Evolutionary conservation across 2,329 filamentous ascomycete species (phyloP), one percentile per base, ranked within the genome.

Genomic region (Lachnellula occidentalis): DNA sequence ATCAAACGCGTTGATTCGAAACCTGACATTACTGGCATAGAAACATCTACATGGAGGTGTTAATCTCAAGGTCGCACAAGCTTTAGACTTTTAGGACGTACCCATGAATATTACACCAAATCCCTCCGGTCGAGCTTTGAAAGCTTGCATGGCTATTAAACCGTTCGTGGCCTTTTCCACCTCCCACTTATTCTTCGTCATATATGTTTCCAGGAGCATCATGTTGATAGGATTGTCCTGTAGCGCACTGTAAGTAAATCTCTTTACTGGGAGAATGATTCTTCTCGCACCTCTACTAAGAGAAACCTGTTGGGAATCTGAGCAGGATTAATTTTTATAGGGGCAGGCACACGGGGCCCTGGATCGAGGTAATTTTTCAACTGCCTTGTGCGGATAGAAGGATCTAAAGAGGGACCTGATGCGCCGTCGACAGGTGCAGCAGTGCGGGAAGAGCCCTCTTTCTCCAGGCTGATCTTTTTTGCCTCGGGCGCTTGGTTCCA

Each of bases 11-110:
- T 79, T 0, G 74, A 69, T 51, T 76, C 72, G 14, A 77, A 65
- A 0, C 76, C 76, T 53, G 79, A 72, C 68, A 81, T 77, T 6
- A 80, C 68, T 0, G 79, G 79, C 79, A 82, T 82, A 50, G 74
- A 75, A 5, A 81, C 71, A 60, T 81, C 79, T 70, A 63, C 11
- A 61, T 2, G 15, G 12, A 50, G 22, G 43, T 19, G 12, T 74
- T 75, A 31, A 75, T 8, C 17, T 39, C 36, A 1, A 39, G 36
- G 36, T 6, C 3, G 31, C 36, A 24, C 12, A 31, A 19, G 42
- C 55, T 34, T 2, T 31, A 8, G 8, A 9, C 8, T 12, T 31
- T 31, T 31, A 31, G 27, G 9, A 14, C 59, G 58, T 64, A 70
- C 71, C 78, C 75, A 79, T 79, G 22, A 79, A 70, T 6, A 79